Base-by-base conservation (phyloP, 371 early-diverging fungal species). In the Mortierella sp. region DNA sequence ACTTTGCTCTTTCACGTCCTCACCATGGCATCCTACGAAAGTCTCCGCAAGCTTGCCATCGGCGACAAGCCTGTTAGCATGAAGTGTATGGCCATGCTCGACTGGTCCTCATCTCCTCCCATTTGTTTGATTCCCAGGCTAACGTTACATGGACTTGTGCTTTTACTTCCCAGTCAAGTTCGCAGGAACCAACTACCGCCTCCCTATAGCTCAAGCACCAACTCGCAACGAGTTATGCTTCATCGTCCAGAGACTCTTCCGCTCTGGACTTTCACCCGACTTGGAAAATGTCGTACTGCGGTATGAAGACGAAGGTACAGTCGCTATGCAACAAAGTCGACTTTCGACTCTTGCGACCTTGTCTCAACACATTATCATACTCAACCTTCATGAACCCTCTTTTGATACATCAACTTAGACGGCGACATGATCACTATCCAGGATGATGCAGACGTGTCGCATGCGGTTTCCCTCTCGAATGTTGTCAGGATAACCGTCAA, bases 141-240 rank as follows among this genome's bases (percentile, higher is more conserved):
- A 17, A 12, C 19, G 45, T 45, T 19, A 44, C 45, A 13, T 6
- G 17, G 45, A n/a, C 13, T 34, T 25, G 16, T 39, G 21, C 10
- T 40, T n/a, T 31, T 2, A 13, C 4, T 22, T 41, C 10, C 34
- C 57, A 74, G 76, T 74, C 58, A 74, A 74, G 55, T 74, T 68
- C 40, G 65, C 63, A 21, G 76, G 76, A 39, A 68, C 76, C 49
- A 74, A 74, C 41, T 57, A 68, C 24, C 82, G 86, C 37, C 80
- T 87, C 24, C 80, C 86, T 17, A 85, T 87, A 48, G 82, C 80
- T 34, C 85, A 85, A 64, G 82, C 79, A 12, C 87, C 87, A 4
- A 83, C 83, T 10, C 83, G 79, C 69, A 84, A 87, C 63, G 87
- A 87, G 47, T 71, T 87, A 3, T 87, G 86, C 59, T 68, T 87